Evolutionary conservation across 2,329 filamentous ascomycete genomes (phyloP), one percentile per base, ranked within the genome.

Genomic region (Alternaria sp.): DNA sequence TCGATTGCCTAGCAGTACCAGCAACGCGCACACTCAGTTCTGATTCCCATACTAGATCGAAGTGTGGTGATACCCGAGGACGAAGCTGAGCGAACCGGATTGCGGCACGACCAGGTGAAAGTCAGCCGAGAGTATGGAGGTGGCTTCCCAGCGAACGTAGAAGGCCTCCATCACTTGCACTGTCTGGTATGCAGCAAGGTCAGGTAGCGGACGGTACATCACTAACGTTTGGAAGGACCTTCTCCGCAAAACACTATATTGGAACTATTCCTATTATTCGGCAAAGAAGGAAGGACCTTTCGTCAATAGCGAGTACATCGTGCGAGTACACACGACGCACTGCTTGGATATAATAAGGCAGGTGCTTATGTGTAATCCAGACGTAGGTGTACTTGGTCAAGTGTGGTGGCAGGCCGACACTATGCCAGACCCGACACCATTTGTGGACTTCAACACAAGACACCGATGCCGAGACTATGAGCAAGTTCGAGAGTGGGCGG

Each of bases 311-410:
- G 86, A 87, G 20, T 75, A 80, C 37, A 85, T 89, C 46, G 75
- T 90, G 7, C 82, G 82, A 23, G 80, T 83, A 2, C 88, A 90
- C 71, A 81, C 88, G 10, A 76, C 84, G 6, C 88, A 90, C 64
- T 90, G 88, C 62, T 79, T 90, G 30, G 88, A 90, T 65, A 87
- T 86, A 4, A 63, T 90, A 47, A 85, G 88, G 1, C 88, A 90
- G 71, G 85, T 88, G 15, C 81, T 90, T 14, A 89, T 89, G 86
- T 90, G 88, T 75, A 87, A 84, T 26, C 81, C 86, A 20, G 88
- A 90, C 67, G 84, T 87, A 3, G 87, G 84, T 2, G 83, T 90
- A 0, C 80, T 90, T 0, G 87, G 87, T 12, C 87, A 90, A 68
- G 83, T 90, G 6, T 90, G 88, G 88, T 84, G 84, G 33, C 80